These are phyloP conservation scores for Cytospora piceicola DNA, from an alignment of 2,329 filamentous ascomycete species.

Conservation along the genomic window DNA sequence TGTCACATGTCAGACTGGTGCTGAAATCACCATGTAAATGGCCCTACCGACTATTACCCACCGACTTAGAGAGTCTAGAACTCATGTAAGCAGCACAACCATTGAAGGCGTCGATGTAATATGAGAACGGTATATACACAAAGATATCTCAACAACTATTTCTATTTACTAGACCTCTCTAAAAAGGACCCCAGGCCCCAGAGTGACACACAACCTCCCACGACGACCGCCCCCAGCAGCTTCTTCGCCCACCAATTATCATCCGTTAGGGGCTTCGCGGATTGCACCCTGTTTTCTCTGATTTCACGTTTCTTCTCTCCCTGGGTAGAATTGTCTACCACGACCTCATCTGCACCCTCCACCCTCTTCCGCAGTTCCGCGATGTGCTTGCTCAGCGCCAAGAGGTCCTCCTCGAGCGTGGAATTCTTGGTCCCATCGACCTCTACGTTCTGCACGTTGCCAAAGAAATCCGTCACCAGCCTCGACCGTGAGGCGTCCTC, in stretches of 20 bases:
- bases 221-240: conserved; percentile 61
- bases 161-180: conserved; percentile 39
- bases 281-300: conserved; percentile 45
- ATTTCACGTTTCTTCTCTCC: conserved; percentile 31
- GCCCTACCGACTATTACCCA: neutral
- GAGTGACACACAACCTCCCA: conserved; percentile 63
- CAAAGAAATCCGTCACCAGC: conserved; percentile 94
- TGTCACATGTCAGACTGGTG: neutral
- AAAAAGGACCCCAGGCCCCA: conserved; percentile 63
- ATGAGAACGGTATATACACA: neutral
- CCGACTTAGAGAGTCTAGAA: neutral
- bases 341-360: conserved; percentile 47
- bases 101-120: neutral
- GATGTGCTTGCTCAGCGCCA: conserved; percentile 73
- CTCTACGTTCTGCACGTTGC: conserved; percentile 96
- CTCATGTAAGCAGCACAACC: neutral
- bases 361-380: conserved; percentile 55
- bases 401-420: conserved; percentile 72
- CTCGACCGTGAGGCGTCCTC: conserved; percentile 76
- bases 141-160: neutral
- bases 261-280: conserved; percentile 65
- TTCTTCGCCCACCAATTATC: conserved; percentile 71
- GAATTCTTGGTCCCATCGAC: conserved; percentile 69
- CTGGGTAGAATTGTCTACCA: conserved; percentile 32
- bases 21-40: neutral